A percentile compares a stretch with the other conserved stretches of the same genome.
phyloP scores from a whole-genome alignment of 345 rosid species.

The Boechera divaricarpa region DNA sequence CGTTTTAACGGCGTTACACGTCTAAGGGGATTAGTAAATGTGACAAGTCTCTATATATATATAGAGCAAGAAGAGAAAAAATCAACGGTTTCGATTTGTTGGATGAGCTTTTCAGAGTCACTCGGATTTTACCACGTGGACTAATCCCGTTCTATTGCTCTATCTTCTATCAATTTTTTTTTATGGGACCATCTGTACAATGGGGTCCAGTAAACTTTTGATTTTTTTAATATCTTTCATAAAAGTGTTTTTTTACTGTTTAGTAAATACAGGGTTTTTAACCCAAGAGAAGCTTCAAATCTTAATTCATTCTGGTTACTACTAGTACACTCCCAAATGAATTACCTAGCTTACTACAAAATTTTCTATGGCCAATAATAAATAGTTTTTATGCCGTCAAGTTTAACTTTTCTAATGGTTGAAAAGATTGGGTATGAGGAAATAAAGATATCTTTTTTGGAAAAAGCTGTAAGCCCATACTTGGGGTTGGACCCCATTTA shows the following conservation, averaged over 20 bases:
- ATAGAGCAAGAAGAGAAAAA: background rate
- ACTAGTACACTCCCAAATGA: background rate
- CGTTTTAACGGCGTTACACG: slow-evolving; percentile 46
- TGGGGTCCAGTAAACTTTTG: slow-evolving; percentile 35
- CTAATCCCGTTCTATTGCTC: slow-evolving; percentile 26
- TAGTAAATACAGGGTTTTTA: background rate
- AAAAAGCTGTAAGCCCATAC: slow-evolving; percentile 40
- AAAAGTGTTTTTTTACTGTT: background rate
- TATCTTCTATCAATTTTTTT: slow-evolving; percentile 17
- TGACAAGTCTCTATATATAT: slow-evolving; percentile 9
- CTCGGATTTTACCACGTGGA: slow-evolving; percentile 30
- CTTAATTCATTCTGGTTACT: background rate
- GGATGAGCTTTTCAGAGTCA: background rate
- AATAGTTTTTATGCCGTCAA: background rate
- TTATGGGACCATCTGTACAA: slow-evolving; percentile 36
- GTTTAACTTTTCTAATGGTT: background rate
- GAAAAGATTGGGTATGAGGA: background rate
- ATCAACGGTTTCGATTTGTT: slow-evolving; percentile 35
- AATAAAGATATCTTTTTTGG: slow-evolving; percentile 8
- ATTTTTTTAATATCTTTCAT: background rate
- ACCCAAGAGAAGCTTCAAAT: background rate
- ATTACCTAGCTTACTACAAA: background rate
- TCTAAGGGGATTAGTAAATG: slow-evolving; percentile 19
- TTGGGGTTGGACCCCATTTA: slow-evolving; percentile 38
- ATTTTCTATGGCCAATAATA: background rate